Percentiles rank a stretch among this genome's conserved stretches.
Conservation (phyloP, 345 rosid genomes). For the Salix suchowensis region DNA sequence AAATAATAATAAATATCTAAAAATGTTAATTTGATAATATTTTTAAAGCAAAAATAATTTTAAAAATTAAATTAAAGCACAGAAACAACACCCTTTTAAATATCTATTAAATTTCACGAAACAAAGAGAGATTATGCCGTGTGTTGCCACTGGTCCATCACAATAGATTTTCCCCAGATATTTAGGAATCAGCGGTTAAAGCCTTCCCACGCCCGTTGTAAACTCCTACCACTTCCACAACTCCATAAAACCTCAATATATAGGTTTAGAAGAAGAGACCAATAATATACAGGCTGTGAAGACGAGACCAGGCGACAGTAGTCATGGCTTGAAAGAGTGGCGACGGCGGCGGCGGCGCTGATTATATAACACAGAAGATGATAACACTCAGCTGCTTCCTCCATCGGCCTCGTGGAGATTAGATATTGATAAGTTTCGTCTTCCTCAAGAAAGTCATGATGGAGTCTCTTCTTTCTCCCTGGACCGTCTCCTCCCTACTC, state of each 20-base stretch:
- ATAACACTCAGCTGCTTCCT: not conserved
- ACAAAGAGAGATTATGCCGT: not conserved
- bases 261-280: too few species aligned
- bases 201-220: not conserved
- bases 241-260: not conserved
- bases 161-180: too few species aligned
- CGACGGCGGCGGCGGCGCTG: not conserved
- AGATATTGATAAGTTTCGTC: constrained; percentile 8
- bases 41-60: too few species aligned
- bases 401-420: not conserved
- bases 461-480: not conserved
- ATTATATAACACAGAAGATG: not conserved
- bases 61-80: too few species aligned
- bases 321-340: not conserved
- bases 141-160: not conserved
- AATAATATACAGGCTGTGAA: too few species aligned
- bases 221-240: not conserved
- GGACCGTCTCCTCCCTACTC: not conserved
- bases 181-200: not conserved
- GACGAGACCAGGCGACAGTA: not conserved
- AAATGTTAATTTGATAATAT: too few species aligned
- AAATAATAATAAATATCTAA: too few species aligned
- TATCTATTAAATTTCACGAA: not conserved
- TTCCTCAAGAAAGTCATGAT: not conserved
- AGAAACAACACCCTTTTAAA: too few species aligned